phyloP scores from a whole-genome alignment of 768 basidiomycete genomes.

The Suillus brevipes region DNA sequence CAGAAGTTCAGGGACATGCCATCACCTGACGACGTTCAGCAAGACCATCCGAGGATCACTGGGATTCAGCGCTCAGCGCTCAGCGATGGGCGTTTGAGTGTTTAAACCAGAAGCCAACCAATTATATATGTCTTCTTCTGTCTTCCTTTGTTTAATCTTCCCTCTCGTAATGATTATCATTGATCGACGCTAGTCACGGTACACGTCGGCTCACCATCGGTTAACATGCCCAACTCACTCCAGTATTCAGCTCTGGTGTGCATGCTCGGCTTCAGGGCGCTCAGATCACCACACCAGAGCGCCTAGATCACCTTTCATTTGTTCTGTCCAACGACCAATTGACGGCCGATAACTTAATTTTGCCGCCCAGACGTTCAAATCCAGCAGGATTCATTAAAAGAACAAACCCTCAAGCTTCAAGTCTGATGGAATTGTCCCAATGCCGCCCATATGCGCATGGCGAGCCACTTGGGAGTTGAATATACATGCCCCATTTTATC shows the following conservation, averaged over 20 bases:
- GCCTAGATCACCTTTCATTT: not conserved
- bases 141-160: not conserved
- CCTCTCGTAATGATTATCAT: not conserved
- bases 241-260: not conserved
- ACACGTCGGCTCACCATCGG: not conserved
- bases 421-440: not conserved
- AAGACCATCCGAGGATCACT: not conserved
- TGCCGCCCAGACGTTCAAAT: not conserved
- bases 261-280: not conserved
- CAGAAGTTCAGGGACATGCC: not conserved
- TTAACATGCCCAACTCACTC: not conserved
- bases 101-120: not conserved
- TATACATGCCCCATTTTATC: not conserved
- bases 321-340: not conserved
- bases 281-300: too few relatives aligned
- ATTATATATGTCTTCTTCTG: too few relatives aligned
- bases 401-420: not conserved
- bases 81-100: not conserved
- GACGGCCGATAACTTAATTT: not conserved
- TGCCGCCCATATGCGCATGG: not conserved
- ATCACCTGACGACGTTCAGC: not conserved
- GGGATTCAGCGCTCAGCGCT: not conserved
- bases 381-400: not conserved
- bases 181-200: not conserved
- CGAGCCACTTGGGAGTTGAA: not conserved